Base-by-base conservation (phyloP, 176 grass and related monocot species). In the Juncus effusus region DNA sequence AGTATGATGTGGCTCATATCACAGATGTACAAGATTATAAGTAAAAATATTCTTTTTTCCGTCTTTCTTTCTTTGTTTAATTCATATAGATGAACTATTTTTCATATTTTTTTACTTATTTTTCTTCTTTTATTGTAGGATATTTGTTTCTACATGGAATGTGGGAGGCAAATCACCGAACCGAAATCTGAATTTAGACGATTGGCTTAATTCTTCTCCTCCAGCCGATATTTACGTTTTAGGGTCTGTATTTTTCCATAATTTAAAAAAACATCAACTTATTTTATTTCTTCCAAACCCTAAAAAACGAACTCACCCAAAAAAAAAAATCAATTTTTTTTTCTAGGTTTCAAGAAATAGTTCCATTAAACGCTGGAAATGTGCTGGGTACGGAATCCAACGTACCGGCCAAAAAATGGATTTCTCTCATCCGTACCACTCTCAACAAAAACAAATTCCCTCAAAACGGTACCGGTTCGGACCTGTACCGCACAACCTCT, bases 301-400 rank as follows among this genome's bases (percentile, higher is more conserved):
- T 61, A 12, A 40, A 44, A 64, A 58, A 6, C 15, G 42, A 56
- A 1, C 54, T 57, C 51, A 0, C 5, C 19, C 45, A 54, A 63
- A 5, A 5, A 5, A 45, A 37, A 63, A 19, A 39, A 40, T 8
- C 10, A 6, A 65, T 38, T 4, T 63, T 63, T 39, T 61, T 77
- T 1, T 2, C 10, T 74, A 96, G 93, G 52, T 96, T 96, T 82
- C 93, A 96, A 57, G 93, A 96, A 78, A 91, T 96, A 72, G 93
- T 96, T 72, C 93, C 93, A 72, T 80, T 96, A 57, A 96, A 96
- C 81, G 93, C 93, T 41, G 93, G 93, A 54, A 96, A 96, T 81
- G 93, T 91, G 80, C 85, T 96, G 55, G 93, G 93, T 44, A 78
- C 85, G 1, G 93, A 96, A 89, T 87, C 91, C 62, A 96, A 91